Percentiles rank a stretch among this genome's conserved stretches.
phyloP scores from a whole-genome alignment of 2,329 filamentous ascomycete genomes.

The Microcyclospora tardicrescens region DNA sequence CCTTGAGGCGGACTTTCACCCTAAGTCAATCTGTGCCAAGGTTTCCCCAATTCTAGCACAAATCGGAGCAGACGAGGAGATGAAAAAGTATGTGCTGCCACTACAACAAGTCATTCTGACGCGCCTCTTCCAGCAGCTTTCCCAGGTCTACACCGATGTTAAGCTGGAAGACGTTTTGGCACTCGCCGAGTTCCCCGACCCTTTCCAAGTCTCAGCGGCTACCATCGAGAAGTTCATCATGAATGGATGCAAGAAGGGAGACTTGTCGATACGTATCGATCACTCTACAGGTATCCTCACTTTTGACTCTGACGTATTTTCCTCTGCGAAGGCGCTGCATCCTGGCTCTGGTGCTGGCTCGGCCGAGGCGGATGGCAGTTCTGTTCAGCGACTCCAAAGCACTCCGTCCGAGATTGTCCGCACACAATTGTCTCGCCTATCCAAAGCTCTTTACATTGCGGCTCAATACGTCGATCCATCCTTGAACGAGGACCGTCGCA shows the following conservation, averaged over 20 bases:
- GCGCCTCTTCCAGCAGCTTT: slow-evolving; percentile 95
- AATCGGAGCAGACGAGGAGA: slow-evolving; percentile 86
- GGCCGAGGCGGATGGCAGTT: slow-evolving; percentile 69
- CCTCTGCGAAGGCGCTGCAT: slow-evolving; percentile 84
- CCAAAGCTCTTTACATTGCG: slow-evolving; percentile 81
- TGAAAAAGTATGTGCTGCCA: slow-evolving; percentile 92
- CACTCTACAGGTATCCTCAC: slow-evolving; percentile 90
- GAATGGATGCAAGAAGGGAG: slow-evolving; percentile 99
- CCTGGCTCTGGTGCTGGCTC: slow-evolving; percentile 73
- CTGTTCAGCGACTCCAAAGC: slow-evolving; percentile 90
- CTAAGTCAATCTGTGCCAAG: slow-evolving; percentile 96
- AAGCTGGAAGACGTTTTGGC: slow-evolving; percentile 87
- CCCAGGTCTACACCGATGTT: slow-evolving; percentile 97
- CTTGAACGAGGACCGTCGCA: slow-evolving; percentile 69
- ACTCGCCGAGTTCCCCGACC: slow-evolving; percentile 89
- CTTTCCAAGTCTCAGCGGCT: slow-evolving; percentile 79
- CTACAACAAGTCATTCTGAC: slow-evolving; percentile 98
- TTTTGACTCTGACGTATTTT: slow-evolving; percentile 97
- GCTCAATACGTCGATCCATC: slow-evolving; percentile 91
- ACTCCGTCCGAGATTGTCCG: slow-evolving; percentile 96
- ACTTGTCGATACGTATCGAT: slow-evolving; percentile 89
- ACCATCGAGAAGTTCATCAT: slow-evolving; percentile 99
- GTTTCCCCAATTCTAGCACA: slow-evolving; percentile 90
- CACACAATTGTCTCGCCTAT: slow-evolving; percentile 81
- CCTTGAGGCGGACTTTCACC: slow-evolving; percentile 97